A percentile compares a stretch with the other conserved stretches of the same genome.
phyloP scores from a whole-genome alignment of 23 red algal genomes.

The Gracilaria domingensis region DNA sequence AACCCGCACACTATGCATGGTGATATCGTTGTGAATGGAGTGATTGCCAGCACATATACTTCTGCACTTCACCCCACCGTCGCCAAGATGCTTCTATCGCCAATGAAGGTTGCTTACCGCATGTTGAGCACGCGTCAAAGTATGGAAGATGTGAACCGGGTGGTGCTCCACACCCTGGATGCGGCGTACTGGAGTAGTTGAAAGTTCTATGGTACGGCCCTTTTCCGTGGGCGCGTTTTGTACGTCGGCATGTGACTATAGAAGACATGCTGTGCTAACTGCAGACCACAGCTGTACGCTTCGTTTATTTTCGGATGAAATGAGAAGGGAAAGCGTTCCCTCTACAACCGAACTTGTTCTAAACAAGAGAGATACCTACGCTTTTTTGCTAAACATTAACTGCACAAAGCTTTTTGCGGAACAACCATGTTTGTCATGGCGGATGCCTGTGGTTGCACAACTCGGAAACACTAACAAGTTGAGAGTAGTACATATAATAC shows the following conservation, averaged over 20 bases:
- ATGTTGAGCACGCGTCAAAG: not conserved
- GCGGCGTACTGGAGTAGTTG: conserved; percentile 25
- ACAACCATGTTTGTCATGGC: not conserved
- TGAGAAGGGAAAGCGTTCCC: not conserved
- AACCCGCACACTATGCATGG: conserved; percentile 86
- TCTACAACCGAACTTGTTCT: not conserved
- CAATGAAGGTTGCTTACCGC: conserved; percentile 40
- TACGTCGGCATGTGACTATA: not conserved
- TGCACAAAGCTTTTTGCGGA: not conserved
- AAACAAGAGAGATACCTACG: not conserved
- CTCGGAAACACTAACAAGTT: conserved; percentile 6
- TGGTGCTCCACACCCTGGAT: conserved; percentile 45
- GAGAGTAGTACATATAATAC: not conserved
- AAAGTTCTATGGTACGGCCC: not conserved
- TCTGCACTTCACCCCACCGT: conserved; percentile 47
- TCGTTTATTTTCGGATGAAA: not conserved
- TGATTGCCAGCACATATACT: conserved; percentile 58
- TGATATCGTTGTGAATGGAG: conserved; percentile 78
- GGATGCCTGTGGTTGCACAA: not conserved
- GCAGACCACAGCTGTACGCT: not conserved
- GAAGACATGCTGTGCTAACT: not conserved
- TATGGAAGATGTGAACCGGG: conserved; percentile 16
- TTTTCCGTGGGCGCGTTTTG: not conserved
- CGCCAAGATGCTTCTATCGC: conserved; percentile 37
- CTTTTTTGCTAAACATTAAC: not conserved